Evolutionary conservation across 495 filamentous ascomycete genomes (phyloP).

Genomic region (Alectoria sarmentosa): DNA sequence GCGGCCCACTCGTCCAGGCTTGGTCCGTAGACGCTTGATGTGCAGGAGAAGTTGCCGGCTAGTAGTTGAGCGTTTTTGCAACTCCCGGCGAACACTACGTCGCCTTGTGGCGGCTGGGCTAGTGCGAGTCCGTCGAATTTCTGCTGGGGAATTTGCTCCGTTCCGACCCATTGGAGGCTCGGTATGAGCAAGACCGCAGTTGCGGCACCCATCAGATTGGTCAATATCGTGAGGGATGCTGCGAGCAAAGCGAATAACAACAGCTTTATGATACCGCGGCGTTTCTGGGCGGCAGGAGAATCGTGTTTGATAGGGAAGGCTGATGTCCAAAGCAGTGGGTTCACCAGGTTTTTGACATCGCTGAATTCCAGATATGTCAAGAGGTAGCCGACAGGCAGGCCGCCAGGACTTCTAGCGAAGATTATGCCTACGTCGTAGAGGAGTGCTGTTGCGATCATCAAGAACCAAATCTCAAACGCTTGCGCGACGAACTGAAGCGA

Average conservation of each 20-base stretch:
- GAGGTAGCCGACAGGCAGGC: slow-evolving; percentile 28
- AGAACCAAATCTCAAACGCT: slow-evolving; percentile 28
- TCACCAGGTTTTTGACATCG: slow-evolving; percentile 23
- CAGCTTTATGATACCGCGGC: slow-evolving; percentile 15
- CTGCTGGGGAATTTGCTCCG: slow-evolving; percentile 13
- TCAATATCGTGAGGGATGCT: slow-evolving; percentile 23
- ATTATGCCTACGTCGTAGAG: too few relatives aligned
- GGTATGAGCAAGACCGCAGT: slow-evolving; percentile 27
- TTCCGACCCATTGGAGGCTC: slow-evolving; percentile 22
- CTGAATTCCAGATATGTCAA: slow-evolving; percentile 26
- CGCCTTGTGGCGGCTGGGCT: slow-evolving; percentile 4
- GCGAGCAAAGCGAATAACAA: slow-evolving; percentile 24
- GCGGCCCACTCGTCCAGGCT: slow-evolving; percentile 18
- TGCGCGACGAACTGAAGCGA: slow-evolving; percentile 30
- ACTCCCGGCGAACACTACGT: background rate
- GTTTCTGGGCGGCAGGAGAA: too few relatives aligned
- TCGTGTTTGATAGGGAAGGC: too few relatives aligned
- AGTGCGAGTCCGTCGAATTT: slow-evolving; percentile 6
- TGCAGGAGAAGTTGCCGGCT: slow-evolving; percentile 23
- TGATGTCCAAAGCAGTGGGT: slow-evolving; percentile 26
- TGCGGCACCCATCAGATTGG: slow-evolving; percentile 29
- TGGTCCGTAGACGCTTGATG: too few relatives aligned
- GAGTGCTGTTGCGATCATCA: too few relatives aligned
- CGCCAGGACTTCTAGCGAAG: too few relatives aligned
- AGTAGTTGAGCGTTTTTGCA: slow-evolving; percentile 9